Base-by-base conservation (phyloP, 179 eudicot species). In the Silene noctiflora region DNA sequence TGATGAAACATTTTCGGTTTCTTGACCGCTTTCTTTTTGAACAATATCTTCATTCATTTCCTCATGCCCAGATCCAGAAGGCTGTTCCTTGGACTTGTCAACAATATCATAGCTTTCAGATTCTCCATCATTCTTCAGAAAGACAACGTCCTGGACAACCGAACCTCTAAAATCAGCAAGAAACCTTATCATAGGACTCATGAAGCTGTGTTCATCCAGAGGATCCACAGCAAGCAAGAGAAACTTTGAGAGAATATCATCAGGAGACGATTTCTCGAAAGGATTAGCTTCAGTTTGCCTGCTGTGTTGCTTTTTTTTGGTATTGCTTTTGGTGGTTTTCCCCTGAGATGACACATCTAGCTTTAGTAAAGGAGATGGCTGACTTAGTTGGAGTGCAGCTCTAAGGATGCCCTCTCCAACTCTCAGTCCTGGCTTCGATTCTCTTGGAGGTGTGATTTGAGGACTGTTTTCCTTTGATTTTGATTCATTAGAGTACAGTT, bases 91-190 rank as follows among this genome's bases (percentile, higher is more conserved):
- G 53, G 48, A 46, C 73, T 67, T 71, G 74, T 24, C 56, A 75
- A n/a, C 63, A 27, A 75, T 60, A 46, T 58, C 80, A 61, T 78
- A 55, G 22, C 44, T 70, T 3, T 46, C 75, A 17, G 79, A 70
- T 25, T 35, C 76, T 20, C 67, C 80, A 27, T 39, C 78, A 29
- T 77, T 72, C 75, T 5, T 65, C 17, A 69, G 48, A 44, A 75
- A 24, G 29, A 64, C 72, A 76, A 71, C 78, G 56, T 87, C 85
- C 71, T 76, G 59, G 65, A 84, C 82, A 79, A 83, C 74, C 33
- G 87, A 84, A 69, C 88, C 84, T 85, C 91, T 84, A 71, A 86
- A 83, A 75, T 80, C 83, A 67, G 85, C 84, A 72, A 88, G 80
- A 75, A 83, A 87, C 75, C 60, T 53, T 46, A 79, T 76, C 72